These are phyloP conservation scores for Calocybe cyanea DNA, from an alignment of 768 basidiomycete species.

Conservation along the genomic window DNA sequence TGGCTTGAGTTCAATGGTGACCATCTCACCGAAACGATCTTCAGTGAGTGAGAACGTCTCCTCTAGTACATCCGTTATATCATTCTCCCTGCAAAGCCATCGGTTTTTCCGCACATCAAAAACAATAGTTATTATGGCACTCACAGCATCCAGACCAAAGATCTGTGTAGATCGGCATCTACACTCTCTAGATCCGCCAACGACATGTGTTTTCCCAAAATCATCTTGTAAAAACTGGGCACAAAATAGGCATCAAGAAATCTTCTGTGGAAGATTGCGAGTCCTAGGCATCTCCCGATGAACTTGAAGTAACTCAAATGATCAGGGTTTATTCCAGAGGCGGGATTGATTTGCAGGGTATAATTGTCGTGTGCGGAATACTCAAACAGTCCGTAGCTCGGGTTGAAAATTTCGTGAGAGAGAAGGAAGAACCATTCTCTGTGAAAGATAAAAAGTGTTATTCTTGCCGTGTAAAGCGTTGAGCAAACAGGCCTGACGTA, in stretches of 20 bases:
- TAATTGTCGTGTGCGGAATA: conserved; percentile 81
- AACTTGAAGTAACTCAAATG: conserved; percentile 81
- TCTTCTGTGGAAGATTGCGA: conserved; percentile 74
- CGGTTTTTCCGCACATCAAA: neutral
- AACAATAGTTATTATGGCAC: conserved; percentile 22
- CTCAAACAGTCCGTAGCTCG: conserved; percentile 78
- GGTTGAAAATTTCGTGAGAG: conserved; percentile 81
- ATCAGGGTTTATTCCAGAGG: conserved; percentile 72
- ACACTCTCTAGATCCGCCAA: conserved; percentile 67
- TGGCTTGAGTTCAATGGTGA: conserved; percentile 62
- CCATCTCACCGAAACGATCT: conserved; percentile 71
- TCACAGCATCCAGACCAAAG: conserved; percentile 73
- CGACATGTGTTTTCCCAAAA: conserved; percentile 55
- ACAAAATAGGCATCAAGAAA: conserved; percentile 83
- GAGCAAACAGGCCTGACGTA: conserved; percentile 21
- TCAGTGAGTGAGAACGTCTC: conserved; percentile 71
- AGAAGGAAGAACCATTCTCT: conserved; percentile 88
- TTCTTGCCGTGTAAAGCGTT: neutral
- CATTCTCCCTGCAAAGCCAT: conserved; percentile 51
- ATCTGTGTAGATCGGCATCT: conserved; percentile 65
- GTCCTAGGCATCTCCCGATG: conserved; percentile 68
- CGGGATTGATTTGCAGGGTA: conserved; percentile 76
- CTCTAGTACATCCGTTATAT: conserved; percentile 71
- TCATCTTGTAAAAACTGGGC: conserved; percentile 77
- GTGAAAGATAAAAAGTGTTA: conserved; percentile 7